A percentile compares a stretch with the other conserved stretches of the same genome.
phyloP scores from a whole-genome alignment of 352 stramenopile species.

The Halophytophthora batemanensis region DNA sequence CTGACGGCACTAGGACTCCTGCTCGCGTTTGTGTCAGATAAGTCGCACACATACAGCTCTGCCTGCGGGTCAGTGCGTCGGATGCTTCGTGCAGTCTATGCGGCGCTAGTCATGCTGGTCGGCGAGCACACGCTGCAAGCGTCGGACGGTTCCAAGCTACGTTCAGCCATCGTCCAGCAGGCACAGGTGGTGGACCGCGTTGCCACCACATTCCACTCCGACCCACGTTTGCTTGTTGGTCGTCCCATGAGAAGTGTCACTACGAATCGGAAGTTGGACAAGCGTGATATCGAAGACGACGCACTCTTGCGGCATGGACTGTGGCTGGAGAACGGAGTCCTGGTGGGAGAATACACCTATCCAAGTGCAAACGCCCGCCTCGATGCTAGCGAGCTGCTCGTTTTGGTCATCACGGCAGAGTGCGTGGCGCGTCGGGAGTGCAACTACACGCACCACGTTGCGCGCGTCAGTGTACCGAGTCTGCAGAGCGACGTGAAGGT shows the following conservation, averaged over 20 bases:
- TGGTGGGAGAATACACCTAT: slow-evolving; percentile 20
- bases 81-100: slow-evolving; percentile 30
- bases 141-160: slow-evolving; percentile 34
- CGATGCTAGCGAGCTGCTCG: slow-evolving; percentile 14
- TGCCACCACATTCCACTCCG: slow-evolving; percentile 13
- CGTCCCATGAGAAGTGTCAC: slow-evolving; percentile 18
- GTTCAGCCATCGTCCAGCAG: slow-evolving; percentile 27
- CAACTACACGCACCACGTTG: slow-evolving; percentile 18
- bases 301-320: slow-evolving; percentile 15
- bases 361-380: slow-evolving; percentile 3
- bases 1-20: slow-evolving; percentile 28
- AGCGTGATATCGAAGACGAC: slow-evolving; percentile 12
- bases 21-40: slow-evolving; percentile 31
- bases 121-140: slow-evolving; percentile 15
- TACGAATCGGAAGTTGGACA: slow-evolving; percentile 13
- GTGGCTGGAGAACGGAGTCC: slow-evolving; percentile 21
- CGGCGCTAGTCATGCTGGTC: slow-evolving; percentile 20
- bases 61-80: slow-evolving; percentile 6
- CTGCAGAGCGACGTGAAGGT: slow-evolving; percentile 12
- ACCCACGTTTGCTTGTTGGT: slow-evolving; percentile 28
- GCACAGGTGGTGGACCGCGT: slow-evolving; percentile 33
- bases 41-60: slow-evolving; percentile 7
- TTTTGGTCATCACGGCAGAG: slow-evolving; percentile 18
- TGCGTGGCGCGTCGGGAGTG: slow-evolving; percentile 16
- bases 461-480: slow-evolving; percentile 2